Evolutionary conservation across 2,329 filamentous ascomycete genomes (phyloP), one percentile per base, ranked within the genome.

Genomic region (Leptographium procerum): DNA sequence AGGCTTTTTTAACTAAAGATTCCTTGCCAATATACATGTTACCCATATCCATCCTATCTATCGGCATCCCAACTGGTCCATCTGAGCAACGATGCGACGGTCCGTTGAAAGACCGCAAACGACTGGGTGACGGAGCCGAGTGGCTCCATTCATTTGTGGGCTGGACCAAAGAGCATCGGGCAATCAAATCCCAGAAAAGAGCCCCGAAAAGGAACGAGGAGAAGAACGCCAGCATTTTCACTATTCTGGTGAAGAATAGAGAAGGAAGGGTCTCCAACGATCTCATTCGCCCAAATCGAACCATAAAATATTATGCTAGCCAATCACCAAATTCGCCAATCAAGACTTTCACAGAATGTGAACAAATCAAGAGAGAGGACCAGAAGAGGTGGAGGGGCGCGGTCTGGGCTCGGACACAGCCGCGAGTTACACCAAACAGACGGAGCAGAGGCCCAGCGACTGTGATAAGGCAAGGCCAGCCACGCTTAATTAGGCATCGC

Each of bases 211-310:
- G 34, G 45, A 40, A 57, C 43, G 26, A 31, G 36, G 22, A n/a
- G 34, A n/a, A 29, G n/a, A 26, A 19, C 26, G 24, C 24, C 47
- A 31, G 28, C 51, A 26, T 36, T 28, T 26, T 43, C 34, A 26
- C 52, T 26, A 22, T 55, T 54, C 45, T 55, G 52, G 34, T 24
- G 36, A 55, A 43, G 52, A 36, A 56, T 33, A 31, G 50, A 50
- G 29, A 14, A 14, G 24, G 34, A 31, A 40, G 28, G 16, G 29
- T 34, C 28, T 29, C 16, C 26, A 26, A 48, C 40, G 34, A 31
- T 65, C 66, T 65, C 64, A 66, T 62, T 63, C 64, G 59, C 59
- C 65, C 63, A 62, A 62, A 64, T 62, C 59, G 52, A 45, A 40
- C 22, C 16, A 3, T 52, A 34, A 19, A 24, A 29, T n/a, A 29